phyloP scores from a whole-genome alignment of 106 monocot species.

The Dendrobium nobile region DNA sequence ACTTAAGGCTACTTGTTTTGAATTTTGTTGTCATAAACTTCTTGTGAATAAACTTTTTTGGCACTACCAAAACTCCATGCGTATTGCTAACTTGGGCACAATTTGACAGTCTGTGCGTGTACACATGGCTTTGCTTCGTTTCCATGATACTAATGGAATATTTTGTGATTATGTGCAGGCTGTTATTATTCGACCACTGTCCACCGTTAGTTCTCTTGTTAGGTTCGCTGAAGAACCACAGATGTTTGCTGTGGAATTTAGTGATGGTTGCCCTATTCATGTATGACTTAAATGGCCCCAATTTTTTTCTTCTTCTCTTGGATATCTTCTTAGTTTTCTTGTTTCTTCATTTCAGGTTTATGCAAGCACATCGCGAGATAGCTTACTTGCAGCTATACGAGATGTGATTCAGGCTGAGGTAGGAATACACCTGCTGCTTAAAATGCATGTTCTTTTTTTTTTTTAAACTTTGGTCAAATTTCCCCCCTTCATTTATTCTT shows the following conservation, averaged over 20 bases:
- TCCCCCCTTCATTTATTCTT: neutral
- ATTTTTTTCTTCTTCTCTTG: neutral
- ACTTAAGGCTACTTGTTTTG: neutral
- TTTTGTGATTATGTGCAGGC: constrained; percentile 37
- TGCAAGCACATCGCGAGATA: constrained; percentile 97
- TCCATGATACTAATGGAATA: neutral
- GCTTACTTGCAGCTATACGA: constrained; percentile 82
- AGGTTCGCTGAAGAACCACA: constrained; percentile 98
- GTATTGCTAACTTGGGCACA: neutral
- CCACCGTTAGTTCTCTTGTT: constrained; percentile 80
- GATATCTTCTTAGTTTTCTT: neutral
- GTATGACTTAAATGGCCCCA: constrained; percentile 19
- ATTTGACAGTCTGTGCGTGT: neutral
- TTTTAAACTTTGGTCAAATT: neutral
- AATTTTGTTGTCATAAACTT: neutral
- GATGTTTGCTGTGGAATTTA: constrained; percentile 98
- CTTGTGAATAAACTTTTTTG: neutral
- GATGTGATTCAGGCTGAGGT: constrained; percentile 97
- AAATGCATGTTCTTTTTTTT: neutral
- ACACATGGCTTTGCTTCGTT: neutral
- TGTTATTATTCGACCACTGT: constrained; percentile 89
- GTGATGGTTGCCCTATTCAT: constrained; percentile 94
- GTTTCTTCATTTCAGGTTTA: constrained; percentile 63
- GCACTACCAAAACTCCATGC: neutral
- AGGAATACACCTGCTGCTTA: constrained; percentile 2